Evolutionary conservation across 306 rosid species (phyloP).

Genomic region (Lathyrus oleraceus): DNA sequence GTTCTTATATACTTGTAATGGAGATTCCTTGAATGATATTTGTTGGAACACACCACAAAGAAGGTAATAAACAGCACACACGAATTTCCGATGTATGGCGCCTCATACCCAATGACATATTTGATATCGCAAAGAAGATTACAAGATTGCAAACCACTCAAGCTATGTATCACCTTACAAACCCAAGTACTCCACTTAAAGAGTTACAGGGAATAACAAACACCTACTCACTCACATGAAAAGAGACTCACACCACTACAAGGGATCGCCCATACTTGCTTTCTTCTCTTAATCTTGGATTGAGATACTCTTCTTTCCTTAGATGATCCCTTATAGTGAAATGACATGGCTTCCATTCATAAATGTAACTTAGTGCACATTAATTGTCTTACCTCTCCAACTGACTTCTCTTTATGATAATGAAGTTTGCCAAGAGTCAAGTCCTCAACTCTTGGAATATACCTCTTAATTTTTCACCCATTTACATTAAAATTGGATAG

Average conservation of each 20-base stretch:
- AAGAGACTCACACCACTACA: neutral
- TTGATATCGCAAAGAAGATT: neutral
- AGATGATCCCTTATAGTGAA: neutral
- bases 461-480: neutral
- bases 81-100: neutral
- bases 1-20: neutral
- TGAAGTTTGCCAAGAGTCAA: neutral
- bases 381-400: neutral
- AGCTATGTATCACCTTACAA: conserved; percentile 13
- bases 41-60: neutral
- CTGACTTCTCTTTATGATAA: neutral
- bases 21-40: conserved; percentile 4
- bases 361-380: neutral
- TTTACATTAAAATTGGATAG: neutral
- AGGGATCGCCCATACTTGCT: neutral
- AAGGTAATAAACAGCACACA: neutral
- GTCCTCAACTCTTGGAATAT: neutral
- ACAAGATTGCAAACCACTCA: neutral
- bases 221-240: neutral
- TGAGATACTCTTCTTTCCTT: neutral
- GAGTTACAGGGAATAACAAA: neutral
- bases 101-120: neutral
- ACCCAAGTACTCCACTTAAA: neutral
- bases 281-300: neutral
- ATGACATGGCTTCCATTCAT: neutral